Base-by-base conservation (phyloP, 2,329 filamentous ascomycete genomes). In the Bertia moriformis region DNA sequence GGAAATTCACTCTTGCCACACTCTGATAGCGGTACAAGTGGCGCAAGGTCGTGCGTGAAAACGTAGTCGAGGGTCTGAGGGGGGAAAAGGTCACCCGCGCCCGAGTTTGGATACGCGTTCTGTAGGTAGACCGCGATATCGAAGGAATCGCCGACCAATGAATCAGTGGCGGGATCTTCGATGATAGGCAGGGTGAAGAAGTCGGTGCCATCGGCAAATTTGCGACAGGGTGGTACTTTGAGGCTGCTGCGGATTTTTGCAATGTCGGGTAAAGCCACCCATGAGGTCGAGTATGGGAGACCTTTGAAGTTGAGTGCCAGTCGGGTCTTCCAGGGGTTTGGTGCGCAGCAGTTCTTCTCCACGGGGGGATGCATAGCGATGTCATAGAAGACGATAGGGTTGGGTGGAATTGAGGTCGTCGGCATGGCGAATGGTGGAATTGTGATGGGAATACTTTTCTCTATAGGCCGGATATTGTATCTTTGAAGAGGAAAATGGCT, bases 111-210 rank as follows among this genome's bases (percentile, higher is more conserved):
- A 40, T 70, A 75, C 0, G 51, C 60, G 1, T 62, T 54, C 18
- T 79, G 65, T 2, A 81, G 60, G 46, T 78, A 70, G 18, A 66
- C 53, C 4, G 76, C 77, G 43, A 81, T 81, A 39, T 80, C 76
- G 48, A 78, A 77, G 2, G 73, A 73, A 54, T 82, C 77, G 4
- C 76, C 76, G 2, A 79, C 40, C 0, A 59, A 38, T 1, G 53
- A 42, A 4, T 48, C 49, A 0, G 62, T 66, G 14, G 47, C 40
- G 0, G 58, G 50, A 38, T 78, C 69, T 1, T 57, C 46, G 17
- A 80, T 51, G 32, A 78, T 61, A 2, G 77, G 76, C 0, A 81
- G 62, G 2, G 76, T 82, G 53, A 63, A 63, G 56, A 64, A 80
- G 47, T 75, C 69, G 22, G 55, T 58, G 32, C 73, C 73, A 46